phyloP scores from a whole-genome alignment of 2,329 filamentous ascomycete species.

The Neurospora sp. region DNA sequence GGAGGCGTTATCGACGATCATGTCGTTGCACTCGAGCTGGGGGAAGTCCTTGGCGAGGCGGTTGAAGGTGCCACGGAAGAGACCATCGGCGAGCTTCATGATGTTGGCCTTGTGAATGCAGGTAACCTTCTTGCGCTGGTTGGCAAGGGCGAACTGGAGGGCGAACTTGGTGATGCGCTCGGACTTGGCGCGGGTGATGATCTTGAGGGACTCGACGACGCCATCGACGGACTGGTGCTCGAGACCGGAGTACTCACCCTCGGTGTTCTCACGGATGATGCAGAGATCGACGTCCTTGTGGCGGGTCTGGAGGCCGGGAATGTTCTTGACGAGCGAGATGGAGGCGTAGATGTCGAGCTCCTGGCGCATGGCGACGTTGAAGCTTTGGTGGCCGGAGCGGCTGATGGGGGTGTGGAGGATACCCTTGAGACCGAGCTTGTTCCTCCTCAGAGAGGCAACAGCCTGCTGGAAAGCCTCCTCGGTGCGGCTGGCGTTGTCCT shows the following conservation, averaged over 20 bases:
- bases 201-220: conserved; percentile 98
- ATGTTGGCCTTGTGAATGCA: conserved; percentile 99
- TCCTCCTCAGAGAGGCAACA: conserved; percentile 89
- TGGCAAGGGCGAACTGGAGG: conserved; percentile 94
- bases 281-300: conserved; percentile 96
- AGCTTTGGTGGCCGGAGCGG: conserved; percentile 94
- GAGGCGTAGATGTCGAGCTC: conserved; percentile 99
- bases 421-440: conserved; percentile 98
- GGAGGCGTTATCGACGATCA: conserved; percentile 99
- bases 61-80: conserved; percentile 90
- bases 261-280: conserved; percentile 99
- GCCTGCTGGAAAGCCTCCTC: conserved; percentile 95
- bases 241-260: conserved; percentile 97
- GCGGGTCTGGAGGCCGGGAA: conserved; percentile 93
- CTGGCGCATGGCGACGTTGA: conserved; percentile 98
- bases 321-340: conserved; percentile 98
- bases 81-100: conserved; percentile 98
- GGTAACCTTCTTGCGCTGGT: conserved; percentile 90
- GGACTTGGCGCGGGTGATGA: conserved; percentile 97
- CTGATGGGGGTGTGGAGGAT: conserved; percentile 97
- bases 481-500: conserved; percentile 69
- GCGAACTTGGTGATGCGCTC: conserved; percentile 99
- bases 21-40: conserved; percentile 91
- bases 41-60: conserved; percentile 89
- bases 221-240: conserved; percentile 96